Evolutionary conservation across 768 basidiomycete species (phyloP).

Genomic region (Termitomyces bulborhizus): DNA sequence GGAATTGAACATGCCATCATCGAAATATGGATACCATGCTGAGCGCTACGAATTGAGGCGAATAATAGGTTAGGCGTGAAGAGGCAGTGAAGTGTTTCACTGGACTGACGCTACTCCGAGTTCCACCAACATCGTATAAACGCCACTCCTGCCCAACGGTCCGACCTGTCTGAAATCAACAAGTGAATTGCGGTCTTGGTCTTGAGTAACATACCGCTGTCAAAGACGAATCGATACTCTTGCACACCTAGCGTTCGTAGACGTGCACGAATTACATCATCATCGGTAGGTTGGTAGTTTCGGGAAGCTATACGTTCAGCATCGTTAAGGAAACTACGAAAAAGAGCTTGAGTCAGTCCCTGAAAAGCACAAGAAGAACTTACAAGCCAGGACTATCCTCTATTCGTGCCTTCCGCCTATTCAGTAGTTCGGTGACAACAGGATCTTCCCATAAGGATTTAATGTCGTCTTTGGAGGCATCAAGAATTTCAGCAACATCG

Average conservation of each 20-base stretch:
- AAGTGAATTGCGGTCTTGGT: background rate
- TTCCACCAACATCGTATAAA: conserved; percentile 79
- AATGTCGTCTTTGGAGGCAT: conserved; percentile 60
- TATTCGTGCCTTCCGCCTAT: conserved; percentile 44
- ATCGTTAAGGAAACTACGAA: conserved; percentile 60
- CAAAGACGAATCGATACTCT: conserved; percentile 63
- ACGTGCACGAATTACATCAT: conserved; percentile 75
- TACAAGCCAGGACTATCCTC: conserved; percentile 76
- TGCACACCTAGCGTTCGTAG: conserved; percentile 74
- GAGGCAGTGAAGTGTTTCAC: conserved; percentile 7
- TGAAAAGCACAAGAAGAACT: conserved; percentile 21
- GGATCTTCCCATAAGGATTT: conserved; percentile 63
- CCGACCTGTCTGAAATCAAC: conserved; percentile 31
- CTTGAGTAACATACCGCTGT: conserved; percentile 40
- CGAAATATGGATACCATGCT: conserved; percentile 79
- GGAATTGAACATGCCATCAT: conserved; percentile 43
- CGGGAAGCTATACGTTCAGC: conserved; percentile 55
- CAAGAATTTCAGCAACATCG: conserved; percentile 52
- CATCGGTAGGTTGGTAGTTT: conserved; percentile 65
- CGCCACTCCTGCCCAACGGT: conserved; percentile 69
- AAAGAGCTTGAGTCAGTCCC: background rate
- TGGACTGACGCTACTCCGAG: conserved; percentile 53
- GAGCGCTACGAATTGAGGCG: conserved; percentile 39
- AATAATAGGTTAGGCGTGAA: conserved; percentile 2
- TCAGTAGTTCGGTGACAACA: conserved; percentile 54